A percentile compares a stretch with the other conserved stretches of the same genome.
Evolutionary conservation across 164 flowering plant genomes (phyloP).

Genomic region (Umbellularia californica): DNA sequence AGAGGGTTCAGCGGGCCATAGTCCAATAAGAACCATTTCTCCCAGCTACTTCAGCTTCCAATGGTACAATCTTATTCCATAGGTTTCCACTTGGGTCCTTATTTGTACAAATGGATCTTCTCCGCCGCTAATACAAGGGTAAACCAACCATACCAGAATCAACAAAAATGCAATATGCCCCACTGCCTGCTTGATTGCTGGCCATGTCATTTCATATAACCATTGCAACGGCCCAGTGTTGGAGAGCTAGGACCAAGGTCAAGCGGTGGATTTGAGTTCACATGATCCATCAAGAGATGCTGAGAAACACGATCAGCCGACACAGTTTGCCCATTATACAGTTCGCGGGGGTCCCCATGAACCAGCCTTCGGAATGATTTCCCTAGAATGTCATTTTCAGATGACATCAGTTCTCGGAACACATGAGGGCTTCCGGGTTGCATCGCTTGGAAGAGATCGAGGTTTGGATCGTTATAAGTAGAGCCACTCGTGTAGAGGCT

Average conservation of each 20-base stretch:
- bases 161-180: slow-evolving; percentile 10
- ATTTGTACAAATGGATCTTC: slow-evolving; percentile 25
- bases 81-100: slow-evolving; percentile 23
- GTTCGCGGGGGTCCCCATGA: slow-evolving; percentile 30
- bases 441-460: slow-evolving; percentile 55
- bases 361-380: slow-evolving; percentile 46
- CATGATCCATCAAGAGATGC: slow-evolving; percentile 64
- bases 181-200: slow-evolving; percentile 1
- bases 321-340: slow-evolving; percentile 56
- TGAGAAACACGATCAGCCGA: slow-evolving; percentile 75
- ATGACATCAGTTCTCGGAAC: slow-evolving; percentile 41
- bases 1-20: not conserved
- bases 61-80: slow-evolving; percentile 23
- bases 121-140: slow-evolving; percentile 13
- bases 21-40: not conserved
- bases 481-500: slow-evolving; percentile 32
- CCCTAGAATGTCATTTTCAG: slow-evolving; percentile 43
- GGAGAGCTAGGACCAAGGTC: slow-evolving; percentile 50
- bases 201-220: slow-evolving; percentile 23
- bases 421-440: slow-evolving; percentile 48
- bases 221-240: slow-evolving; percentile 34
- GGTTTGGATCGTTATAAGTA: slow-evolving; percentile 47
- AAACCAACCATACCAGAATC: slow-evolving; percentile 1
- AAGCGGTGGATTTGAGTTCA: slow-evolving; percentile 41
- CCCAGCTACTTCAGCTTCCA: slow-evolving; percentile 18